phyloP scores from a whole-genome alignment of 176 grass and related monocot species.

The Saccharum spontaneum region DNA sequence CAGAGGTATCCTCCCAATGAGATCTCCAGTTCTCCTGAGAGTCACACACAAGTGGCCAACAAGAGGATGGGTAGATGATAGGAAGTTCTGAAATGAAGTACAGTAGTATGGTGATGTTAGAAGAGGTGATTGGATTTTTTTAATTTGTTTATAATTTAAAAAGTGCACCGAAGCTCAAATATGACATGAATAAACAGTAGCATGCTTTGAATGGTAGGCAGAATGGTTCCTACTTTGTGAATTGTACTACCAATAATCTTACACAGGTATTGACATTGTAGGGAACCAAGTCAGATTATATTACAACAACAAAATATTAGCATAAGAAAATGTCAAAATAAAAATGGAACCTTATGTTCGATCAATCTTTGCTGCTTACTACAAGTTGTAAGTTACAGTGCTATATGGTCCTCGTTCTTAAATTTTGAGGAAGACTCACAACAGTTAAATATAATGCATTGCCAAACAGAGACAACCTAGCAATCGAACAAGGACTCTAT shows the following conservation, averaged over 20 bases:
- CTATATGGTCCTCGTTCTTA: neutral
- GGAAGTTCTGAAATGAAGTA: slow-evolving; percentile 57
- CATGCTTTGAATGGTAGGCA: neutral
- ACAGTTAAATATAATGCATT: slow-evolving; percentile 6
- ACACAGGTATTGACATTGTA: neutral
- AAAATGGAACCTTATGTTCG: neutral
- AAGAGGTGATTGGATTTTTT: neutral
- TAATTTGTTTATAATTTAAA: neutral
- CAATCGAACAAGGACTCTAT: neutral
- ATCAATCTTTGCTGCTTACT: neutral
- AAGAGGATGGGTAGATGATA: slow-evolving; percentile 82
- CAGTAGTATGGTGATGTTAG: slow-evolving; percentile 24
- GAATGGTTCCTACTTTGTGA: slow-evolving; percentile 7
- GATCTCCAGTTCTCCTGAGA: slow-evolving; percentile 51
- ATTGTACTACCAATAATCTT: neutral
- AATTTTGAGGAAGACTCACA: neutral
- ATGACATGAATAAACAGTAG: neutral
- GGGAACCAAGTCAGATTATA: neutral
- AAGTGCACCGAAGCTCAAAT: neutral
- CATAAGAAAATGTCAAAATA: neutral
- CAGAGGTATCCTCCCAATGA: slow-evolving; percentile 69
- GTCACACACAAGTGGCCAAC: slow-evolving; percentile 66
- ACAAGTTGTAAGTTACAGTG: neutral
- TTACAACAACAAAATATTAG: neutral
- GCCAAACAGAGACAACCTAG: neutral